These are phyloP conservation scores for Aeschynomene evenia DNA, from an alignment of 306 rosid genomes.

Conservation along the genomic window DNA sequence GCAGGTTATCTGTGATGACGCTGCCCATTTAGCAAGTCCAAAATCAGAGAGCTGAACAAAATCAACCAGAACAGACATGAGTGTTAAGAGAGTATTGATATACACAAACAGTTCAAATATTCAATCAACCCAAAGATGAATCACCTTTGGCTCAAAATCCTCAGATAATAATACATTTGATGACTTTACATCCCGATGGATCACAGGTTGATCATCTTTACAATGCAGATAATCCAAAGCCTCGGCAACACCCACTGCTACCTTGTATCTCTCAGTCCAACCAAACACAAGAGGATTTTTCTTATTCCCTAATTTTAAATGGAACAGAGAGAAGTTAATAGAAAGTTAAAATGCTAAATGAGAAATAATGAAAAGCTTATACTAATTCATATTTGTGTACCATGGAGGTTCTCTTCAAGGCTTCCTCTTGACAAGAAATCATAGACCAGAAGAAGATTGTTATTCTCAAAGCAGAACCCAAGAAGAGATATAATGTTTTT, in stretches of 20 bases:
- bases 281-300: constrained; percentile 64
- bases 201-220: constrained; percentile 60
- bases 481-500: constrained; percentile 80
- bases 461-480: constrained; percentile 90
- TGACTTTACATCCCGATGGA: constrained; percentile 92
- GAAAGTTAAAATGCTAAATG: background rate
- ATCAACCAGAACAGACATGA: constrained; percentile 20
- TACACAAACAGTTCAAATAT: background rate
- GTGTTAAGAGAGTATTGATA: constrained; percentile 13
- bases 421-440: constrained; percentile 94
- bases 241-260: constrained; percentile 89
- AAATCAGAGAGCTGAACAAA: constrained; percentile 87
- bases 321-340: constrained; percentile 26
- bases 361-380: background rate
- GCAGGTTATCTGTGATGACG: constrained; percentile 80
- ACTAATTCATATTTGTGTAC: constrained; percentile 35
- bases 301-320: constrained; percentile 52
- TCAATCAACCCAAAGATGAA: constrained; percentile 15
- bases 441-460: constrained; percentile 82
- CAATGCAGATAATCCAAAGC: constrained; percentile 83
- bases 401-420: constrained; percentile 95
- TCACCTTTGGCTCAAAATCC: constrained; percentile 95
- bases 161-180: constrained; percentile 79
- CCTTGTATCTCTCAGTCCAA: constrained; percentile 87
- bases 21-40: constrained; percentile 91